These are phyloP conservation scores for Adansonia gregorii DNA, from an alignment of 441 rosid genomes.

Conservation along the genomic window DNA sequence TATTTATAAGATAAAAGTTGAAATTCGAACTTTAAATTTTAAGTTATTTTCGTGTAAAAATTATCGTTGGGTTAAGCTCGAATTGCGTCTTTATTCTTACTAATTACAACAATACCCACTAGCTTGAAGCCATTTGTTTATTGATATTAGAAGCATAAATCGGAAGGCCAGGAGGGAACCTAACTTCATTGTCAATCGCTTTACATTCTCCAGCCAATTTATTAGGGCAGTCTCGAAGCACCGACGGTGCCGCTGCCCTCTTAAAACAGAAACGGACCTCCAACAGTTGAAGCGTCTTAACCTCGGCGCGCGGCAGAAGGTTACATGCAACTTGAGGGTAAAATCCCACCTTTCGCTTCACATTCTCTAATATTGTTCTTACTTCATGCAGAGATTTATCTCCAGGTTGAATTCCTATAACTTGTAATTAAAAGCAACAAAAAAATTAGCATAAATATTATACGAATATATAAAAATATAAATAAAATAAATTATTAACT, in stretches of 20 bases:
- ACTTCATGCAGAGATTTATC: not conserved
- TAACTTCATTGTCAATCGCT: not conserved
- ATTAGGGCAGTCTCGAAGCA: not conserved
- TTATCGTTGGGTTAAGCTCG: too few species aligned
- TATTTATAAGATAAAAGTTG: too few species aligned
- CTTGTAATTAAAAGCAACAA: not conserved
- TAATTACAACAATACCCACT: too few species aligned
- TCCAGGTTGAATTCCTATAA: not conserved
- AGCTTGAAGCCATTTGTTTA: too few species aligned
- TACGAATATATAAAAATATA: too few species aligned
- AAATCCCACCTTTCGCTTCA: not conserved
- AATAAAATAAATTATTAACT: too few species aligned
- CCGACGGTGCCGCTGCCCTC: not conserved
- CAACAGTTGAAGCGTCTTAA: not conserved
- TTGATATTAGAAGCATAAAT: too few species aligned
- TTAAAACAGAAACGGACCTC: not conserved
- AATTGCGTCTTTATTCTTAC: too few species aligned
- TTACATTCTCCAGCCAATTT: not conserved
- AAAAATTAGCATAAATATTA: too few species aligned
- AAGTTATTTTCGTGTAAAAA: too few species aligned
- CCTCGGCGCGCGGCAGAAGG: not conserved
- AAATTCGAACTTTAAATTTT: too few species aligned
- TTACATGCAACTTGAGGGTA: not conserved
- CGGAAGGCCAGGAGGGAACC: not conserved
- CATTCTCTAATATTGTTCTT: not conserved